Conservation (phyloP, 2,329 filamentous ascomycete species). For the Capronia epimyces region DNA sequence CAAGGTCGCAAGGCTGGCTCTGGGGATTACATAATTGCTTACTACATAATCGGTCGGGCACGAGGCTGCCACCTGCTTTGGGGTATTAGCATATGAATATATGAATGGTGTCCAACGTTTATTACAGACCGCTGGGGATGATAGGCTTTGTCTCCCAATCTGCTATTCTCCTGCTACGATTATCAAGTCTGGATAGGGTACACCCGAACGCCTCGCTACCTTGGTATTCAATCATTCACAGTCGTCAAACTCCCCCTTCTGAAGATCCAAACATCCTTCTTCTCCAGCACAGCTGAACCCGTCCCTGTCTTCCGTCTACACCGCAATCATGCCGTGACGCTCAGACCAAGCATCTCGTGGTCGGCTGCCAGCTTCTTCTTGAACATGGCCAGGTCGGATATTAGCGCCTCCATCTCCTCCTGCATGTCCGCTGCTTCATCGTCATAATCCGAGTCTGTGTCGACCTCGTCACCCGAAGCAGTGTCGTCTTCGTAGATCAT, state of each 20-base stretch:
- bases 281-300: not conserved
- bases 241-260: not conserved
- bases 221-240: slow-evolving; percentile 1
- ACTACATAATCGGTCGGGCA: not conserved
- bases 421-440: slow-evolving; percentile 61
- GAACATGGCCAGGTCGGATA: slow-evolving; percentile 75
- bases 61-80: not conserved
- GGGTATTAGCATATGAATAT: too few relatives aligned
- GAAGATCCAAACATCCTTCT: not conserved
- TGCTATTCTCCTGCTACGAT: not conserved
- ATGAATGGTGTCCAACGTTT: too few relatives aligned
- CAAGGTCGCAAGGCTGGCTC: not conserved
- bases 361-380: slow-evolving; percentile 83
- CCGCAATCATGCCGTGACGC: slow-evolving; percentile 11
- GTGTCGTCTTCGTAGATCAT: slow-evolving; percentile 34
- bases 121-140: too few relatives aligned
- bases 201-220: slow-evolving; percentile 15
- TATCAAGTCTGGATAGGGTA: not conserved
- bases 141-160: too few relatives aligned
- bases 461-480: slow-evolving; percentile 35
- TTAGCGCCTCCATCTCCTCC: slow-evolving; percentile 74
- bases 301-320: not conserved
- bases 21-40: too few relatives aligned
- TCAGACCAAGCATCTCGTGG: slow-evolving; percentile 29
- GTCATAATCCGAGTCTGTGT: slow-evolving; percentile 54